Evolutionary conservation across 768 basidiomycete genomes (phyloP).

Genomic region (Clavulina sp.): DNA sequence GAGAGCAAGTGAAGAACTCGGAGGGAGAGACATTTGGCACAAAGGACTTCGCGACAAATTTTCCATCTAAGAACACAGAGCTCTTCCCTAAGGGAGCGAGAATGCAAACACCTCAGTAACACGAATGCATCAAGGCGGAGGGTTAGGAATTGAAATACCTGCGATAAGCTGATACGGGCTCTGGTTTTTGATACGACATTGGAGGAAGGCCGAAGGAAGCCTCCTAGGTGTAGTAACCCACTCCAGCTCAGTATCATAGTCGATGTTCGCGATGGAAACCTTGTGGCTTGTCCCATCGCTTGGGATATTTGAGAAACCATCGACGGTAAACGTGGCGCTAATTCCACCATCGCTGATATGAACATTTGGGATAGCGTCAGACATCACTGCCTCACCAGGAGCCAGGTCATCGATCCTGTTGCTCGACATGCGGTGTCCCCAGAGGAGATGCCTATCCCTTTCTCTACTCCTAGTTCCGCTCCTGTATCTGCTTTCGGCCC

Average conservation of each 20-base stretch:
- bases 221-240: constrained; percentile 11
- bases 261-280: constrained; percentile 8
- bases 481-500: too few species aligned
- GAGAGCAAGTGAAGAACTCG: constrained; percentile 10
- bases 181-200: constrained; percentile 12
- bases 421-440: too few species aligned
- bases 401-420: too few species aligned
- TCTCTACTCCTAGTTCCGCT: too few species aligned
- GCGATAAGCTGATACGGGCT: constrained; percentile 8
- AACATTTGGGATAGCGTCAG: neutral
- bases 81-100: constrained; percentile 6
- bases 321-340: constrained; percentile 7
- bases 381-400: too few species aligned
- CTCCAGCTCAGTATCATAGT: constrained; percentile 8
- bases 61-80: constrained; percentile 11
- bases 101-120: neutral
- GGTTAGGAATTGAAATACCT: neutral
- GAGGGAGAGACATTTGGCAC: constrained; percentile 8
- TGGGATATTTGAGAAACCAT: constrained; percentile 10
- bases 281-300: constrained; percentile 8
- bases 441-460: too few species aligned
- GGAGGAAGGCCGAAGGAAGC: neutral
- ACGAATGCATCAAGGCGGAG: neutral
- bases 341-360: neutral
- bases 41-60: constrained; percentile 11